phyloP scores from a whole-genome alignment of 192 early-diverging fungal genomes.

The Thamnidium elegans region DNA sequence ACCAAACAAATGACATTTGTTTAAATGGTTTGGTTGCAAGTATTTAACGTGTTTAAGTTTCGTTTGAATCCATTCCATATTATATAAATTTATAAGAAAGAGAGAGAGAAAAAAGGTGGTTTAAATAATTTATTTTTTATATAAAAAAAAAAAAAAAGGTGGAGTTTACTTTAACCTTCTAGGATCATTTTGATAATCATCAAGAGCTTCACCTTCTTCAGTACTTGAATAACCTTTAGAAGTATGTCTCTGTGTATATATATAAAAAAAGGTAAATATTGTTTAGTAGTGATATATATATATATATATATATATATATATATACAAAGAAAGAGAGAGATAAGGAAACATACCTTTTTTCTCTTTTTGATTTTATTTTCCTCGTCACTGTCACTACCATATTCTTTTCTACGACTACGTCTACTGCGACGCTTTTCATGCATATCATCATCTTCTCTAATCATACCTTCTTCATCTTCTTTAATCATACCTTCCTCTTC shows the following conservation, averaged over 20 bases:
- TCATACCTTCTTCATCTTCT: conserved; percentile 66
- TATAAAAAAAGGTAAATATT: conserved; percentile 1
- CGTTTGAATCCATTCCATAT: no score
- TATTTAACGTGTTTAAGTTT: no score
- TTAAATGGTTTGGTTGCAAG: not conserved
- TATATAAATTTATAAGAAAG: no score
- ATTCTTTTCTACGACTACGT: conserved; percentile 23
- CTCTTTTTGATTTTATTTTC: conserved; percentile 25
- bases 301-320: no score
- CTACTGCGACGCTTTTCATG: conserved; percentile 28
- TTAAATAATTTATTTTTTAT: no score
- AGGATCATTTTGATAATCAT: conserved; percentile 34
- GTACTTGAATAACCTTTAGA: conserved; percentile 20
- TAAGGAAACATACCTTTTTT: conserved; percentile 23
- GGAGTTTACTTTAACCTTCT: conserved; percentile 15
- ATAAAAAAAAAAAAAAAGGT: no score
- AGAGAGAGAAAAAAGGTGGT: no score
- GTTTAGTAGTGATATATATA: not conserved
- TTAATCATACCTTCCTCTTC: conserved; percentile 45
- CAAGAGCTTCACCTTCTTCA: conserved; percentile 38
- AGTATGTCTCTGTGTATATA: conserved; percentile 6
- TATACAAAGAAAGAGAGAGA: no score
- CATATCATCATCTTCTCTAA: conserved; percentile 50
- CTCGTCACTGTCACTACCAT: conserved; percentile 33
- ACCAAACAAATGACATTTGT: not conserved